A percentile compares a stretch with the other conserved stretches of the same genome.
These are phyloP conservation scores for Bryoglossum gracile DNA, from an alignment of 495 filamentous ascomycete genomes.

Conservation along the genomic window DNA sequence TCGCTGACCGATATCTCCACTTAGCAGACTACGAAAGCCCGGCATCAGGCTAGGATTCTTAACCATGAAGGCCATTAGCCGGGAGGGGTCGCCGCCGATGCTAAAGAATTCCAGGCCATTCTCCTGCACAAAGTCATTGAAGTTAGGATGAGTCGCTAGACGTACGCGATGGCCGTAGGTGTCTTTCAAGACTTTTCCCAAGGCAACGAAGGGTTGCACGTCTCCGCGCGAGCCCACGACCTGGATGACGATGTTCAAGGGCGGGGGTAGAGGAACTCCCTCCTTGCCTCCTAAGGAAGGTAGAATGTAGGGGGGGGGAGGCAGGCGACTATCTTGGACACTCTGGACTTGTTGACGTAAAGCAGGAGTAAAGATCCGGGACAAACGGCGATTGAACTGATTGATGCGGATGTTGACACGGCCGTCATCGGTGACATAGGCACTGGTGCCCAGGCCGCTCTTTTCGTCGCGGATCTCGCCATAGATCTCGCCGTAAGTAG, in stretches of 20 bases:
- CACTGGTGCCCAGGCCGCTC: slow-evolving; percentile 1
- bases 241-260: slow-evolving; percentile 56
- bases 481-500: slow-evolving; percentile 6
- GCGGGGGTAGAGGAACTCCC: slow-evolving; percentile 5
- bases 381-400: slow-evolving; percentile 2
- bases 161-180: slow-evolving; percentile 52
- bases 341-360: slow-evolving; percentile 5
- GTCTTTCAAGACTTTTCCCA: slow-evolving; percentile 42
- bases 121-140: slow-evolving; percentile 48
- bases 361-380: slow-evolving; percentile 7
- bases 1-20: slow-evolving; percentile 54
- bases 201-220: slow-evolving; percentile 54
- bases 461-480: slow-evolving; percentile 7
- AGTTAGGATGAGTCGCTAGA: slow-evolving; percentile 55
- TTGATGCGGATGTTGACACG: slow-evolving; percentile 10
- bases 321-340: slow-evolving; percentile 6
- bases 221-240: slow-evolving; percentile 57
- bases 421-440: slow-evolving; percentile 5
- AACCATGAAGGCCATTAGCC: slow-evolving; percentile 71
- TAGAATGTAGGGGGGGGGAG: slow-evolving; percentile 3
- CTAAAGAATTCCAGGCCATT: slow-evolving; percentile 53
- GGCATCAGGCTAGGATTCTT: slow-evolving; percentile 69
- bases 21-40: slow-evolving; percentile 49
- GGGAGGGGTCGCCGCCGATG: slow-evolving; percentile 55
- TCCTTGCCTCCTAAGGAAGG: slow-evolving; percentile 3